Conservation (phyloP, 306 rosid species). For the Parietaria judaica region DNA sequence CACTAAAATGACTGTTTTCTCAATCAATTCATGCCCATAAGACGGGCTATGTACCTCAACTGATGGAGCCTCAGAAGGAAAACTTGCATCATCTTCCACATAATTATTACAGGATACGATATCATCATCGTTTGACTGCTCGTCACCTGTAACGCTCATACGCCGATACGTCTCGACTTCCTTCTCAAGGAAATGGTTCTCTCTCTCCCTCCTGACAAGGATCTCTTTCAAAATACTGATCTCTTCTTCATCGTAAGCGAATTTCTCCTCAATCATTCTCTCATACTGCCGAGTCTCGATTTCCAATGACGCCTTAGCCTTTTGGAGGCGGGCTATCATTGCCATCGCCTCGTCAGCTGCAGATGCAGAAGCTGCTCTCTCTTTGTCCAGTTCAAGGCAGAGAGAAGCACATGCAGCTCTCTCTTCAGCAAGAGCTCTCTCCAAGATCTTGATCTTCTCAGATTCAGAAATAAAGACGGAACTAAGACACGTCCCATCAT, state of each 20-base stretch:
- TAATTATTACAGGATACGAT: conserved; percentile 18
- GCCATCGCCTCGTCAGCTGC: conserved; percentile 99
- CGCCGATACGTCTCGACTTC: conserved; percentile 61
- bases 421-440: conserved; percentile 59
- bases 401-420: conserved; percentile 53
- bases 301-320: conserved; percentile 64
- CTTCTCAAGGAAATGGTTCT: conserved; percentile 62
- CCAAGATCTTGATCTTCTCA: conserved; percentile 36
- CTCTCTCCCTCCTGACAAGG: conserved; percentile 71
- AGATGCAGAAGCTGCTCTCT: conserved; percentile 83
- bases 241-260: conserved; percentile 84
- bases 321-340: conserved; percentile 79
- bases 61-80: conserved; percentile 19
- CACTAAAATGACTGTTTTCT: conserved; percentile 16
- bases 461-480: conserved; percentile 32
- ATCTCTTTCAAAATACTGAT: conserved; percentile 70
- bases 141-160: conserved; percentile 32
- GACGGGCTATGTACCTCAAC: conserved; percentile 21
- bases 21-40: conserved; percentile 20
- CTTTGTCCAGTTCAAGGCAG: conserved; percentile 84
- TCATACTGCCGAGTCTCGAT: conserved; percentile 64
- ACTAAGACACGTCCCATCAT: conserved; percentile 30
- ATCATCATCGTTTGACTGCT: conserved; percentile 24
- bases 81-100: conserved; percentile 10
- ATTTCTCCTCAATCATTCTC: conserved; percentile 71